Evolutionary conservation across 345 rosid genomes (phyloP).

Genomic region (Eucalyptus victrix): DNA sequence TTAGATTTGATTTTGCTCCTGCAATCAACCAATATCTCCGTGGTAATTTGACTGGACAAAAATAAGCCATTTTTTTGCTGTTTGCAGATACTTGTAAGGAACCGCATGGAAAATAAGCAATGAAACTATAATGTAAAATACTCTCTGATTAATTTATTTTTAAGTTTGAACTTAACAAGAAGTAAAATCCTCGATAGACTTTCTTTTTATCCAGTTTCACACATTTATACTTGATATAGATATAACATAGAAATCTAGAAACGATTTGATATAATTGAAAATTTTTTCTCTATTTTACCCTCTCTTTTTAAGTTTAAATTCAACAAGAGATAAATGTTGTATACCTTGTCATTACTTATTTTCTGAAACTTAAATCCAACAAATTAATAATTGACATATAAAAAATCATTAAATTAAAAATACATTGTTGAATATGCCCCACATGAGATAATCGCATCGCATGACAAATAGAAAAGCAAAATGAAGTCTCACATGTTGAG

Average conservation of each 20-base stretch:
- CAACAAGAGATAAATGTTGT: background rate
- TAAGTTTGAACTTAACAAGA: background rate
- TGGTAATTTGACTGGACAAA: background rate
- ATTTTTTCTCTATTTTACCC: background rate
- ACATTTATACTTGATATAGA: background rate
- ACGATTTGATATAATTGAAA: background rate
- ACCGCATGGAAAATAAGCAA: background rate
- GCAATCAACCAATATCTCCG: rapidly evolving
- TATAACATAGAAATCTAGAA: background rate
- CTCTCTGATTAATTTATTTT: no score
- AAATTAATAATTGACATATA: background rate
- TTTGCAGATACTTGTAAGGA: background rate
- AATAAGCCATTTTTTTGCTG: background rate
- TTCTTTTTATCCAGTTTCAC: background rate
- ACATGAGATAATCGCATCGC: background rate
- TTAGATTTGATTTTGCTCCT: background rate
- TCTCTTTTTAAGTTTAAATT: background rate
- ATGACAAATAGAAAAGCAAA: background rate
- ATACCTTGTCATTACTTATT: background rate
- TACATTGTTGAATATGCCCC: background rate
- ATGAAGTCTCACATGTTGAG: background rate
- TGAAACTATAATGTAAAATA: background rate
- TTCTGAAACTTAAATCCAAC: background rate
- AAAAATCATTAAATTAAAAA: no score
- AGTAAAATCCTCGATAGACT: background rate